phyloP scores from a whole-genome alignment of 179 eudicot genomes.

The Beta lomatogona region DNA sequence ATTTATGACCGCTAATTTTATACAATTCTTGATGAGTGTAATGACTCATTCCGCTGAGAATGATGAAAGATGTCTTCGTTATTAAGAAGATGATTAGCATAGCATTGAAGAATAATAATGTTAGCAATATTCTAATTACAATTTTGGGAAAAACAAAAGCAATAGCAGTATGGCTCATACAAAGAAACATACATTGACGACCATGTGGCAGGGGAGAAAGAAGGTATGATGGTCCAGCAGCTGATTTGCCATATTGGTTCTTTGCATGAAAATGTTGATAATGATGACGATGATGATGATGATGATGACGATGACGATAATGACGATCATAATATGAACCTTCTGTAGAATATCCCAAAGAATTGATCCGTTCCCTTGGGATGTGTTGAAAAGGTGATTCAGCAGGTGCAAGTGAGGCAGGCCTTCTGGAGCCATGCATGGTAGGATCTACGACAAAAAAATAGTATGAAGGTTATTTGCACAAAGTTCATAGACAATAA shows the following conservation, averaged over 20 bases:
- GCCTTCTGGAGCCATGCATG: constrained; percentile 18
- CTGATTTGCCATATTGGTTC: constrained; percentile 28
- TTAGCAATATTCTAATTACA: background rate
- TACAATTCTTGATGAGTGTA: background rate
- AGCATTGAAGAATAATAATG: background rate
- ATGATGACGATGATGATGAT: constrained; percentile 13
- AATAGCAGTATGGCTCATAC: background rate
- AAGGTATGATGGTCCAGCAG: constrained; percentile 39
- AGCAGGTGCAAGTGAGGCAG: constrained; percentile 37
- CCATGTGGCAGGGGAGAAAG: constrained; percentile 33
- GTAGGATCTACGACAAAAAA: constrained; percentile 35
- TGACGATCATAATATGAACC: constrained; percentile 39
- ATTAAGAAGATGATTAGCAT: background rate
- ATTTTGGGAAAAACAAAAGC: background rate
- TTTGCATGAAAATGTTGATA: constrained; percentile 27
- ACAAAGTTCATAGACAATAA: background rate
- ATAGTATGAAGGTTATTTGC: background rate
- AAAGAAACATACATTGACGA: constrained; percentile 39
- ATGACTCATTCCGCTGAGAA: background rate
- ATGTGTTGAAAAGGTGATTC: constrained; percentile 29
- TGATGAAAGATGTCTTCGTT: background rate
- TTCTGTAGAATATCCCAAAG: constrained; percentile 37
- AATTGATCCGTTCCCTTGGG: constrained; percentile 27
- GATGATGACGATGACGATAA: constrained; percentile 20
- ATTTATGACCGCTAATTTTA: background rate